Evolutionary conservation across 306 rosid species (phyloP), one percentile per base, ranked within the genome.

Genomic region (Vachellia collinsii): DNA sequence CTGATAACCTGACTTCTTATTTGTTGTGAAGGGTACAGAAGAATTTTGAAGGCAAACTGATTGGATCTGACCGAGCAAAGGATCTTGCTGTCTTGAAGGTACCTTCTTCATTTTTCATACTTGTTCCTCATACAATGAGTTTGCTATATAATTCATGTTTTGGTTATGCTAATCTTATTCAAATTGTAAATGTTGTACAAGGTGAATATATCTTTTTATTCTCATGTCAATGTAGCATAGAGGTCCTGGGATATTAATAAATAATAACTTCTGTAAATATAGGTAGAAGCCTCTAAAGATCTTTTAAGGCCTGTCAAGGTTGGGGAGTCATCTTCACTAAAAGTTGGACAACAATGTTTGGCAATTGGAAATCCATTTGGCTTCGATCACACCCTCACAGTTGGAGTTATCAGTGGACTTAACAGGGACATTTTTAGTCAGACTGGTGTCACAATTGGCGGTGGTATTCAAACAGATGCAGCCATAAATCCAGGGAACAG

Each of bases 291-390:
- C 72, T 85, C 97, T 48, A 81, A 78, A 72, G 96, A 93, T 78
- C 89, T 95, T 70, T 79, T 93, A 84, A 90, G 84, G 86, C 94
- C 99, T 68, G 86, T 95, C 76, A 89, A 74, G 66, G 91, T 84
- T 66, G 99, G 98, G 72, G 82, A 86, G 70, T 91, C 99, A 23
- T 87, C 92, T 23, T 91, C 90, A 79, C 84, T 95, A 36, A 92
- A 77, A 89, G 99, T 95, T 38, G 99, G 99, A 58, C 99, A 91
- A 77, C 97, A 91, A 83, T 95, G 98, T 85, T 90, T 95, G 89
- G 97, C 99, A 65, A 95, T 93, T 80, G 99, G 99, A 77, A 95
- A 95, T 82, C 99, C 99, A 23, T 95, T 95, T 85, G 99, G 99
- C 67, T 95, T 95, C 54, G 98, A 93, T 89, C 99, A 95, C 76